These are phyloP conservation scores for Vigna unguiculata DNA, from an alignment of 306 rosid genomes.

Conservation along the genomic window DNA sequence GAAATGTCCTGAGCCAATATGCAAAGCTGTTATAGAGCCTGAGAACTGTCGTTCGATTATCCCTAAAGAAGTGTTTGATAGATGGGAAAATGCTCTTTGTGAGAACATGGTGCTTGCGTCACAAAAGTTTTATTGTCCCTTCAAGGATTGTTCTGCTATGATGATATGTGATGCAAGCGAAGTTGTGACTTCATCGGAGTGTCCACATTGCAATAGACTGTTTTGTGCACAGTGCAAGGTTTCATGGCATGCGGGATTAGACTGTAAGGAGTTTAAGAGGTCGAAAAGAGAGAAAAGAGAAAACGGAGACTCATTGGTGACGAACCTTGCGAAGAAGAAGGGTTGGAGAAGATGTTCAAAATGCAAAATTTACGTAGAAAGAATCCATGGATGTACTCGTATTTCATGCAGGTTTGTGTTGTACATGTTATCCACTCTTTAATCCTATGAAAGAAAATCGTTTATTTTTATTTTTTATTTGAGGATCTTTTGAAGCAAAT, in stretches of 20 bases:
- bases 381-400: constrained; percentile 50
- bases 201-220: constrained; percentile 60
- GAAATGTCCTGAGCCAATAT: constrained; percentile 63
- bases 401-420: constrained; percentile 28
- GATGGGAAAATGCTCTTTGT: constrained; percentile 65
- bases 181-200: constrained; percentile 54
- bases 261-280: constrained; percentile 52
- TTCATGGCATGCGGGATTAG: constrained; percentile 63
- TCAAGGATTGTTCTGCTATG: constrained; percentile 62
- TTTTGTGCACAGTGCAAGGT: constrained; percentile 72
- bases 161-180: constrained; percentile 52
- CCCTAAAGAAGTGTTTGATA: constrained; percentile 59
- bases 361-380: constrained; percentile 66
- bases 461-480: too few species aligned
- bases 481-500: too few species aligned
- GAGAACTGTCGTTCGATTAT: constrained; percentile 43
- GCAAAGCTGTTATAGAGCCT: constrained; percentile 58
- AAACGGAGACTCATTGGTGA: constrained; percentile 56
- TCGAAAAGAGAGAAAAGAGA: not conserved
- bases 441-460: too few species aligned
- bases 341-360: constrained; percentile 62
- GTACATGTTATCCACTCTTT: too few species aligned
- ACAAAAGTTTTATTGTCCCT: constrained; percentile 62
- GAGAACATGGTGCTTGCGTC: constrained; percentile 52
- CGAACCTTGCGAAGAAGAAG: constrained; percentile 55